These are phyloP conservation scores for Raphanus hybrid DNA, from an alignment of 441 rosid species.

Conservation along the genomic window DNA sequence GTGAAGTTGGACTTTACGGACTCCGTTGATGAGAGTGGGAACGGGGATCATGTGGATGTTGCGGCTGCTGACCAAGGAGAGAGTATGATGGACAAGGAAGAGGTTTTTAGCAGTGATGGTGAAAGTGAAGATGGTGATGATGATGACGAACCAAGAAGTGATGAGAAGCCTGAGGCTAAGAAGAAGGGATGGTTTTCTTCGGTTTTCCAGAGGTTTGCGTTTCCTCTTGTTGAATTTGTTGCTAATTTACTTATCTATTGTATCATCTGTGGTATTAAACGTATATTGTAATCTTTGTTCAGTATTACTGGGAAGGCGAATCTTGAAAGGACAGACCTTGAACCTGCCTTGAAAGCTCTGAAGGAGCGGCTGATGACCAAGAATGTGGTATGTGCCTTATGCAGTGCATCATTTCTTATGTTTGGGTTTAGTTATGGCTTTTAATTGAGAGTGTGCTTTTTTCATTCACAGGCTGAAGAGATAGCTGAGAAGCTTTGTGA, in stretches of 20 bases:
- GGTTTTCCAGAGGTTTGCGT: constrained; percentile 83
- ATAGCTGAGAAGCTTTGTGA: constrained; percentile 98
- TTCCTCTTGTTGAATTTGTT: constrained; percentile 21
- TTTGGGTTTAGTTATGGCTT: not conserved
- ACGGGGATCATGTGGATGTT: constrained; percentile 51
- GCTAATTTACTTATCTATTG: not conserved
- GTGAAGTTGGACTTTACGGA: constrained; percentile 85
- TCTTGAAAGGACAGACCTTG: constrained; percentile 89
- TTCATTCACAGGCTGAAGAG: constrained; percentile 83
- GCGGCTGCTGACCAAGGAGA: constrained; percentile 88
- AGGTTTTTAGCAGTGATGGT: constrained; percentile 84
- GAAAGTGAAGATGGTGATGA: constrained; percentile 64
- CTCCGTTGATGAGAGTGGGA: constrained; percentile 60
- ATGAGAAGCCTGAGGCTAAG: constrained; percentile 71
- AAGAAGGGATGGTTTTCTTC: constrained; percentile 96
- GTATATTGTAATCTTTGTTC: constrained; percentile 33
- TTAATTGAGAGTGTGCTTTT: constrained; percentile 21
- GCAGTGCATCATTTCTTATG: too few relatives aligned
- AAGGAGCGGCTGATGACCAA: constrained; percentile 98
- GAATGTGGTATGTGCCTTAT: constrained; percentile 53
- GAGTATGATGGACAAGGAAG: constrained; percentile 99
- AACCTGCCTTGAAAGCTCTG: constrained; percentile 88
- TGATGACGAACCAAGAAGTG: constrained; percentile 62
- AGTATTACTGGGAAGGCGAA: constrained; percentile 98
- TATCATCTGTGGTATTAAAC: constrained; percentile 5